phyloP scores from a whole-genome alignment of 2,329 filamentous ascomycete species.

The Verticillium zaregamsianum region DNA sequence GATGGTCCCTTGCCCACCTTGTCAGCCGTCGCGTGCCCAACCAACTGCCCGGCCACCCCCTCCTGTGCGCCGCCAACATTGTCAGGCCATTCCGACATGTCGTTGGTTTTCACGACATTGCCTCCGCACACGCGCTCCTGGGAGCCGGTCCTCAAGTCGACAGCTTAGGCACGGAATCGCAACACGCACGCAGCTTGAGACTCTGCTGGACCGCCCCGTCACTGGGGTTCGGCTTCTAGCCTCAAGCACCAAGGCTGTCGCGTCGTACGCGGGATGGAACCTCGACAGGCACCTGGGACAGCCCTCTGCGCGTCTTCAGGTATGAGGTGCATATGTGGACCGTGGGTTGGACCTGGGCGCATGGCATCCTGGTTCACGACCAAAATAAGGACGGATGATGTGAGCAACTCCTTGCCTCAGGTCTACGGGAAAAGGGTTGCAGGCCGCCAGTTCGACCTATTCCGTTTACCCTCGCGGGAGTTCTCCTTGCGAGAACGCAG shows the following conservation, averaged over 20 bases:
- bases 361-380: not conserved
- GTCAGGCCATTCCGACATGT: not conserved
- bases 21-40: not conserved
- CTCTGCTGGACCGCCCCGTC: not conserved
- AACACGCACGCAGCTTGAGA: not conserved
- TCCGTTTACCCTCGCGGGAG: not conserved
- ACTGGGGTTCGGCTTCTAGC: not conserved
- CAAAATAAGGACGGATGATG: not conserved
- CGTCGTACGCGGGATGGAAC: not conserved
- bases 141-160: not conserved
- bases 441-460: not conserved
- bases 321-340: not conserved
- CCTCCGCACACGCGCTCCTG: not conserved
- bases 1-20: not conserved
- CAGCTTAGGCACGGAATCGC: not conserved
- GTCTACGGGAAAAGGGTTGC: not conserved
- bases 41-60: not conserved
- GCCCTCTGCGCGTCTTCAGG: not conserved
- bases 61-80: not conserved
- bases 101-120: not conserved
- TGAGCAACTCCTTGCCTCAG: not conserved
- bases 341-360: not conserved
- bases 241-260: not conserved
- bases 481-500: not conserved
- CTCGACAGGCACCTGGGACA: not conserved